phyloP scores from a whole-genome alignment of 805 yeast genomes.

The Torulaspora franciscae region DNA sequence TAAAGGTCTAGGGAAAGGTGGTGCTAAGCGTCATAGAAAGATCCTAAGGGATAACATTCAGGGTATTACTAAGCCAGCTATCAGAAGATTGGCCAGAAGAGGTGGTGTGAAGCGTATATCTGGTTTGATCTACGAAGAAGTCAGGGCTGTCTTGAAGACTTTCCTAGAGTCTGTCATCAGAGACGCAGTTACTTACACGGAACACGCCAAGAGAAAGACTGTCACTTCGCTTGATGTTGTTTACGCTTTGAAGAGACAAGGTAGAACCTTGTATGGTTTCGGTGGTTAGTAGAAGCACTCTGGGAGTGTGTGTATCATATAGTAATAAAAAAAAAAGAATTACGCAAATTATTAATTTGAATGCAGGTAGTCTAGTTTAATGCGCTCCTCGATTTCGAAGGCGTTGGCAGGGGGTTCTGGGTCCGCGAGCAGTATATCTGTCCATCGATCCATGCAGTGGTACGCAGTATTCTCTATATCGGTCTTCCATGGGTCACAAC shows the following conservation, averaged over 20 bases:
- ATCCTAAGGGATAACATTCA: constrained; percentile 98
- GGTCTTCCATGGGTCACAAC: constrained; percentile 52
- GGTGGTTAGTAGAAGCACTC: constrained; percentile 67
- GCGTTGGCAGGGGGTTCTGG: constrained; percentile 6
- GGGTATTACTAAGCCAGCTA: constrained; percentile 99
- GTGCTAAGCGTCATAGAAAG: constrained; percentile 99
- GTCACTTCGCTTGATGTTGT: constrained; percentile 98
- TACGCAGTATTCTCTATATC: constrained; percentile 56
- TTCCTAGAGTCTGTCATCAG: constrained; percentile 96
- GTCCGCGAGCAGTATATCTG: constrained; percentile 26
- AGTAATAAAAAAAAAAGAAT: not conserved
- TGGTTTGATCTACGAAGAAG: constrained; percentile 97
- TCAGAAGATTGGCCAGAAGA: constrained; percentile 99
- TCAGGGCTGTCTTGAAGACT: constrained; percentile 92
- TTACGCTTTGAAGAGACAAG: constrained; percentile 99
- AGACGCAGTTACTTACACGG: constrained; percentile 99
- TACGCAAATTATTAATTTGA: constrained; percentile 2
- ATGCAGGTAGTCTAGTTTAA: constrained; percentile 6
- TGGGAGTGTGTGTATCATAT: constrained; percentile 5
- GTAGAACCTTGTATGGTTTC: constrained; percentile 99
- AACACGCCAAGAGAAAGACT: constrained; percentile 99
- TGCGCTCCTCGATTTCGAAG: constrained; percentile 6
- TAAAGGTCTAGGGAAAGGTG: constrained; percentile 99
- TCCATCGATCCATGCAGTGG: constrained; percentile 52
- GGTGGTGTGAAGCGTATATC: constrained; percentile 99